Percentiles rank a stretch among this genome's conserved stretches.
phyloP scores from a whole-genome alignment of 129 eudicot species.

The Tagetes patula region DNA sequence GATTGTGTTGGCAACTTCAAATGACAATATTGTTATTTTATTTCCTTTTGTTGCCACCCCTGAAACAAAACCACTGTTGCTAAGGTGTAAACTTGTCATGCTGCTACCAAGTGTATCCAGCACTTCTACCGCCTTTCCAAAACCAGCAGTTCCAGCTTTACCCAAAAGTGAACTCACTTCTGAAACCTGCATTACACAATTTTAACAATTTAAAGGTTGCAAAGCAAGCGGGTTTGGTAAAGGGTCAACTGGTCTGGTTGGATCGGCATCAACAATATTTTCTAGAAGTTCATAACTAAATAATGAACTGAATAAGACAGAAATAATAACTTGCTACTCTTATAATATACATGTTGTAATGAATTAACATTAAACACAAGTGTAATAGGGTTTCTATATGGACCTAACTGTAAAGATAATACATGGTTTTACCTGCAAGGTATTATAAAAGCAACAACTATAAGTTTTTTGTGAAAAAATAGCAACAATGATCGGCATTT shows the following conservation, averaged over 20 bases:
- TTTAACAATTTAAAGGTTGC: neutral
- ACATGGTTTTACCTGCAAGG: neutral
- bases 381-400: constrained; percentile 6
- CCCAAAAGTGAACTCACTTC: constrained; percentile 92
- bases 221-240: neutral
- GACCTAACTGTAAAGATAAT: constrained; percentile 4
- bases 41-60: constrained; percentile 82
- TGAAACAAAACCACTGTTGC: constrained; percentile 78
- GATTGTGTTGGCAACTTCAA: constrained; percentile 91
- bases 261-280: neutral
- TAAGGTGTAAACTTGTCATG: constrained; percentile 77
- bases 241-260: neutral
- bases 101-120: constrained; percentile 98
- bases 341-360: neutral
- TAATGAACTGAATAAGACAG: neutral
- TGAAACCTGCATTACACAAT: constrained; percentile 60
- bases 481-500: neutral
- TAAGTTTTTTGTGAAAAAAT: neutral
- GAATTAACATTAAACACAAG: neutral
- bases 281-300: neutral
- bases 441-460: neutral
- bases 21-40: constrained; percentile 80
- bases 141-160: constrained; percentile 83
- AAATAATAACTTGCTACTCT: neutral
- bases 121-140: constrained; percentile 98